Conservation (phyloP, 345 rosid species). For the Populus tremula region DNA sequence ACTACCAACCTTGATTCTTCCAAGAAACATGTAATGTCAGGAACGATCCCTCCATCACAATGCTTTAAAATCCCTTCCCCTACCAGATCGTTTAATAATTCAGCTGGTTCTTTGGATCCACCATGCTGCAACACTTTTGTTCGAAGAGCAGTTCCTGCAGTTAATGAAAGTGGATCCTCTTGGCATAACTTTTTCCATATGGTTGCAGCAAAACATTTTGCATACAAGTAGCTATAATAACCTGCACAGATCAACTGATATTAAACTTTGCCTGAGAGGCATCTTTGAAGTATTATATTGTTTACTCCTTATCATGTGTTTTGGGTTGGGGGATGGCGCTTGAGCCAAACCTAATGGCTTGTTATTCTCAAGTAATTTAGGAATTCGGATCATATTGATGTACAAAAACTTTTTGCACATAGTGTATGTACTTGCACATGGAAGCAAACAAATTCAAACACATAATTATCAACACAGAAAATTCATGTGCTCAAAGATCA, state of each 20-base stretch:
- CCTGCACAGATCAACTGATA: constrained; percentile 34
- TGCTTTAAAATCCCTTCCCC: constrained; percentile 58
- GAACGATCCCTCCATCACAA: constrained; percentile 56
- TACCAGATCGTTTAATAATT: constrained; percentile 59
- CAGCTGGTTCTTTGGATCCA: constrained; percentile 84
- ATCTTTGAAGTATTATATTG: not conserved
- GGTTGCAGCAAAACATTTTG: constrained; percentile 83
- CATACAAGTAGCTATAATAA: constrained; percentile 80
- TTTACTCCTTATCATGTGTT: no score
- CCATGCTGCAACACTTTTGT: constrained; percentile 70
- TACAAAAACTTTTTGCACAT: not conserved
- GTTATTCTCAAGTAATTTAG: not conserved
- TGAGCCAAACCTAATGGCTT: not conserved
- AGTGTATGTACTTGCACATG: no score
- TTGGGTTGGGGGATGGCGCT: no score
- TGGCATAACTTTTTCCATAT: constrained; percentile 77
- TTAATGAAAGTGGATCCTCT: constrained; percentile 77
- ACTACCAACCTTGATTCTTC: constrained; percentile 43
- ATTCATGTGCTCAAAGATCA: not conserved
- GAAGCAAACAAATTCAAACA: no score
- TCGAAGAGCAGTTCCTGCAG: constrained; percentile 65
- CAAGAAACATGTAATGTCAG: constrained; percentile 51
- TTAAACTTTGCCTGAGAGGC: not conserved
- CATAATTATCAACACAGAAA: not conserved
- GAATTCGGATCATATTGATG: not conserved